Evolutionary conservation across 495 filamentous ascomycete genomes (phyloP), one percentile per base, ranked within the genome.

Genomic region (Polyplosphaeria fusca): DNA sequence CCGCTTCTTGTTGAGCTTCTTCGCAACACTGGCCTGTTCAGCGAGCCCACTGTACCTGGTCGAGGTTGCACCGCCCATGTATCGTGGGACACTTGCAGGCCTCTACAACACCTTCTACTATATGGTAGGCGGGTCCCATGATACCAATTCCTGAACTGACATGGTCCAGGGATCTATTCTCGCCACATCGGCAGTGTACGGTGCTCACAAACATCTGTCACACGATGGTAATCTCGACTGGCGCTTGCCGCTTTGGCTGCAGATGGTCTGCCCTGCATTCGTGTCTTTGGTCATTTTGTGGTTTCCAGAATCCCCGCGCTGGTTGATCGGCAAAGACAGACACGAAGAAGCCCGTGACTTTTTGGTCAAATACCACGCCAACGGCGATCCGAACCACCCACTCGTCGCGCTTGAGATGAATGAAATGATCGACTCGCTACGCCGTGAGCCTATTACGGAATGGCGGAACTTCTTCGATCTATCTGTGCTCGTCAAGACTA

Each of bases 221-320:
- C 16, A 55, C 52, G 2, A 23, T 13, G 55, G 54, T 4, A 64
- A 59, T 40, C 42, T 64, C 35, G 61, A 60, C 48, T 64, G 61
- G 61, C 55, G 61, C 13, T 24, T 64, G 1, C 61, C 61, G 0
- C 45, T 63, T 9, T 63, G 60, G 60, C 32, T 57, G 0, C 60
- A 63, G 25, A 52, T 60, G 56, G 64, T 55, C 16, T 68, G 50
- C 59, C 57, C 64, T 2, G 44, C 22, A 4, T 19, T 61, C 25
- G 64, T 60, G 18, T 53, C 39, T 24, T 19, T 49, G 19, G 47
- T 53, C 5, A 52, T 64, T 32, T 32, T 59, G 25, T 61, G 47
- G 46, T 66, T 67, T 27, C 83, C 82, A 1, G 83, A 86, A 61
- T 80, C 75, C 13, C 82, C 82, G n/a, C 75, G 84, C 35, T 86